Conservation (phyloP, 306 rosid species). For the Herpetospermum pedunculosum region DNA sequence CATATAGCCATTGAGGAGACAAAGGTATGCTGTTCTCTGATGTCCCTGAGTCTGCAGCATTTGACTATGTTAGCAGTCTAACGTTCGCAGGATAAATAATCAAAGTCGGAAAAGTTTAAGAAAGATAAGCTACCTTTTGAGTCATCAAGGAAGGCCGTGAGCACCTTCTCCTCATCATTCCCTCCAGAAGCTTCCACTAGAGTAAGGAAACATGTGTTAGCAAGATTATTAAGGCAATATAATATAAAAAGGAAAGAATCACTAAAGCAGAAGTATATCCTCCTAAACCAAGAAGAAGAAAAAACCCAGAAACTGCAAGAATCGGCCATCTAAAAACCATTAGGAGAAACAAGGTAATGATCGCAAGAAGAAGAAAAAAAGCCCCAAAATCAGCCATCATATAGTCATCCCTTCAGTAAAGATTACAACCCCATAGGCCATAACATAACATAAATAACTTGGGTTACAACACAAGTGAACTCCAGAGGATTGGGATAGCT, state of each 20-base stretch:
- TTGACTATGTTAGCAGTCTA: conserved; percentile 1
- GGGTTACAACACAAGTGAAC: neutral
- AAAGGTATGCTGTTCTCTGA: conserved; percentile 45
- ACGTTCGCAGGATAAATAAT: neutral
- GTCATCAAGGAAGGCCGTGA: conserved; percentile 29
- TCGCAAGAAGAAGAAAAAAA: neutral
- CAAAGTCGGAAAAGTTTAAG: neutral
- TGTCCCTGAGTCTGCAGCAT: conserved; percentile 28
- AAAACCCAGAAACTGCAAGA: neutral
- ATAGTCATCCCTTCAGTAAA: neutral
- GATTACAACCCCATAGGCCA: conserved; percentile 1
- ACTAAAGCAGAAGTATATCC: neutral
- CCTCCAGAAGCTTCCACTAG: conserved; percentile 30
- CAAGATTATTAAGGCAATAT: neutral
- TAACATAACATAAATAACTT: neutral
- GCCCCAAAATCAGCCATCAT: neutral
- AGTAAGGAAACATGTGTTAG: neutral
- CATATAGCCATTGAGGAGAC: conserved; percentile 63
- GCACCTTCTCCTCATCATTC: conserved; percentile 29
- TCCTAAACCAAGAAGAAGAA: neutral
- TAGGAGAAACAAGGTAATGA: neutral
- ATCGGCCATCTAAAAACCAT: neutral
- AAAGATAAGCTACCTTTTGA: conserved; percentile 25
- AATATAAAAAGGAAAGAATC: neutral
- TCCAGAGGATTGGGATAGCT: neutral